phyloP scores from a whole-genome alignment of 768 basidiomycete genomes.

The Tylopilus felleus region DNA sequence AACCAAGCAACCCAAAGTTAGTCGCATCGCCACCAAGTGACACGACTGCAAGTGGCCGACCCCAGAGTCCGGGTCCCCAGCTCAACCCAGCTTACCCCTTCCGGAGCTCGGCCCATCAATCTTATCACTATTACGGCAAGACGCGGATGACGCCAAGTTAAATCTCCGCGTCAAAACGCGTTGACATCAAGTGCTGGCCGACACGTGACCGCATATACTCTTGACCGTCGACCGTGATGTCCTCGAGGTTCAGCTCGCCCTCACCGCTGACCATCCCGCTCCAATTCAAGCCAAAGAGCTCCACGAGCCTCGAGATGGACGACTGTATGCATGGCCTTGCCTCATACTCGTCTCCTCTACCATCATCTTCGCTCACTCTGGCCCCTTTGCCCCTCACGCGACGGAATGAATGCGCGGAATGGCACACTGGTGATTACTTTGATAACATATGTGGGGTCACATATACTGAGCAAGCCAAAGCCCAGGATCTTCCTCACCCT shows the following conservation, averaged over 20 bases:
- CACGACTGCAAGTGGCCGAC: no score
- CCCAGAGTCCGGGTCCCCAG: no score
- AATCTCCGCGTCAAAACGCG: constrained; percentile 35
- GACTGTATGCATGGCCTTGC: not conserved
- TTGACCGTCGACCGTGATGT: constrained; percentile 29
- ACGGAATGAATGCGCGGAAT: constrained; percentile 1
- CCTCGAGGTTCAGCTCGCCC: constrained; percentile 8
- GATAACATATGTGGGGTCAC: not conserved
- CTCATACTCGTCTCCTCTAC: constrained; percentile 18
- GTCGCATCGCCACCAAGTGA: not conserved
- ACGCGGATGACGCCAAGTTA: constrained; percentile 15
- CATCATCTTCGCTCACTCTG: constrained; percentile 19
- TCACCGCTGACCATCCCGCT: constrained; percentile 17
- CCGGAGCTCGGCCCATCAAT: not conserved
- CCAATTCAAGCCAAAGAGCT: constrained; percentile 23
- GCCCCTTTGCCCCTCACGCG: constrained; percentile 15
- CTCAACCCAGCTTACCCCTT: no score
- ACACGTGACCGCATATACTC: constrained; percentile 33
- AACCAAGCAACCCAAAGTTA: not conserved
- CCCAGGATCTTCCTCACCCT: not conserved
- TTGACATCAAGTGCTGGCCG: constrained; percentile 19
- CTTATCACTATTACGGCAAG: constrained; percentile 14
- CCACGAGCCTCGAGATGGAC: constrained; percentile 6
- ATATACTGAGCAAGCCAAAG: not conserved
- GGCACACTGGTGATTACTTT: constrained; percentile 1